Percentiles rank a stretch among this genome's conserved stretches.
These are phyloP conservation scores for Tetrapisispora taiwanensis DNA, from an alignment of 805 yeast genomes.

Conservation along the genomic window DNA sequence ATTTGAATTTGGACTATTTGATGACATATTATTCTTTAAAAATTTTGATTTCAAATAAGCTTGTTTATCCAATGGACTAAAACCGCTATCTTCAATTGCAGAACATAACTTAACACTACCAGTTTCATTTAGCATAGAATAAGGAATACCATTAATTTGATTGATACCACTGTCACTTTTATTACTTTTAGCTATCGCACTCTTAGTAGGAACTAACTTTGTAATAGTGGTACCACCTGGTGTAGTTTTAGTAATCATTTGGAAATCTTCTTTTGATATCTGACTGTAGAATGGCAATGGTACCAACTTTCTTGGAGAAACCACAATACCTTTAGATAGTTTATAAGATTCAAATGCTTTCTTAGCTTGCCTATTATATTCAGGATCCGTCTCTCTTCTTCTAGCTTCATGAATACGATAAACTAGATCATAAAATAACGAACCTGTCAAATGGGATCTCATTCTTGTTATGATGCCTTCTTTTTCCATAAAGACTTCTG, in stretches of 20 bases:
- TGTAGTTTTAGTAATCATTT: conserved; percentile 73
- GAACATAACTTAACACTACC: conserved; percentile 42
- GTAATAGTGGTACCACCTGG: conserved; percentile 91
- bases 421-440: conserved; percentile 80
- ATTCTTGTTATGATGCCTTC: conserved; percentile 75
- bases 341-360: conserved; percentile 30
- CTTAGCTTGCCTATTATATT: conserved; percentile 22
- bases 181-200: conserved; percentile 40
- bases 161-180: conserved; percentile 28
- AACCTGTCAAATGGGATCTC: conserved; percentile 88
- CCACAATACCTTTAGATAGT: conserved; percentile 13
- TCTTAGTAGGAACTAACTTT: conserved; percentile 77
- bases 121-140: conserved; percentile 67
- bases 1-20: neutral
- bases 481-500: conserved; percentile 63
- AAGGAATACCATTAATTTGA: conserved; percentile 60
- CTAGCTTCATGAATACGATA: conserved; percentile 95
- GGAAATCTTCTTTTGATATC: conserved; percentile 80
- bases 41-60: neutral
- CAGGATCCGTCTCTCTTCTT: conserved; percentile 46
- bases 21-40: neutral
- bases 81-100: conserved; percentile 3
- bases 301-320: conserved; percentile 35
- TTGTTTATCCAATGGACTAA: neutral
- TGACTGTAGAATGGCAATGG: conserved; percentile 89